Evolutionary conservation across 352 stramenopile genomes (phyloP), one percentile per base, ranked within the genome.

Genomic region (Phytophthora parvispora): DNA sequence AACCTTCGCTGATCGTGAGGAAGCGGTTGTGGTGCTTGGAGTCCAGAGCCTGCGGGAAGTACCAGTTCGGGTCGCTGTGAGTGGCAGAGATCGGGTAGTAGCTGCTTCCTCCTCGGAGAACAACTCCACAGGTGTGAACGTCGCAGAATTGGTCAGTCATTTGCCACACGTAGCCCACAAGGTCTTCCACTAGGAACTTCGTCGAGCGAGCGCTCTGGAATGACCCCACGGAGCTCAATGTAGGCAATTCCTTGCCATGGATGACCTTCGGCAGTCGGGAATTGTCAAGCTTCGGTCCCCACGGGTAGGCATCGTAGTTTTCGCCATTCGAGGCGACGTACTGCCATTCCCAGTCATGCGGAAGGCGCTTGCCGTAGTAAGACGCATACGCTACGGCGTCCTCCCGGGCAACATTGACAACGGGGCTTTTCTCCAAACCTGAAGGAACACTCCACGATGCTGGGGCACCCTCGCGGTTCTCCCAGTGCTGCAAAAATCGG

Each of bases 81-180:
- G 84, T 94, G 8, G 87, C 86, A 13, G 87, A 75, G 13, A 94
- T 69, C 1, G 88, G 87, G 16, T 83, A 69, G 50, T 94, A 97
- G 55, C 69, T 89, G 60, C 84, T 95, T 40, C 90, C 87, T 27
- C 89, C 89, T 40, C 88, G 88, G 38, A 97, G 64, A 40, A 96
- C 64, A 60, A 92, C n/a, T 0, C 87, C 86, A 62, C 89, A 95
- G 38, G 89, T 96, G 69, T 94, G 90, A 3, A 60, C 60, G 55
- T 97, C 90, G 49, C 87, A 94, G 57, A 95, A 96, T 50, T 85
- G 63, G 53, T 95, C 87, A 6, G 90, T 96, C 87, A 95, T 95
- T 56, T 97, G 87, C 87, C 88, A 97, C 22, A 97, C 79, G 60
- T 91, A 87, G 1, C 89, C 90, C 4, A 94, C 80, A 10, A 97